These are phyloP conservation scores for Polygonum aviculare DNA, from an alignment of 148 eudicot species.

Conservation along the genomic window DNA sequence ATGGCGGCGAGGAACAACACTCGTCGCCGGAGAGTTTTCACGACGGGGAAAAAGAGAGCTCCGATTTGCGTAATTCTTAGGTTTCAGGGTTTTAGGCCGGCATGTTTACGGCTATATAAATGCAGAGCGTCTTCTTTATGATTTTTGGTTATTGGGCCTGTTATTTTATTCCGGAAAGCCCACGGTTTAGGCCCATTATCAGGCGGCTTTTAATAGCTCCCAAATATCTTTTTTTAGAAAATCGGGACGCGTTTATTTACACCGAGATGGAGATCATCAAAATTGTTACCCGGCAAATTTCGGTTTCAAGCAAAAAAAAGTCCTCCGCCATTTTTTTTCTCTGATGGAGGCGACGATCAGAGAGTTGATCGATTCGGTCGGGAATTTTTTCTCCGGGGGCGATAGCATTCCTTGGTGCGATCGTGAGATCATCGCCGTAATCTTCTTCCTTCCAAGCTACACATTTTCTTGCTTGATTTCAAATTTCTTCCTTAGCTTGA, in stretches of 20 bases:
- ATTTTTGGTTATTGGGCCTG: not conserved
- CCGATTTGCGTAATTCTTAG: not conserved
- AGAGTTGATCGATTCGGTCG: constrained; percentile 54
- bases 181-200: not conserved
- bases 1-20: not conserved
- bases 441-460: not conserved
- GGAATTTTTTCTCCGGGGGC: constrained; percentile 56
- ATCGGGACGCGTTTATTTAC: not conserved
- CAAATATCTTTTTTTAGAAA: not conserved
- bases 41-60: not conserved
- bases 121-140: not conserved
- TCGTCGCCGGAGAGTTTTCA: not conserved
- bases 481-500: not conserved
- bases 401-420: constrained; percentile 80
- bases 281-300: not conserved
- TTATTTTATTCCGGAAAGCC: not conserved
- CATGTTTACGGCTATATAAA: not conserved
- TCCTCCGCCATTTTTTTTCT: not conserved
- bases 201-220: not conserved
- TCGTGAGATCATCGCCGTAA: constrained; percentile 48
- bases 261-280: not conserved
- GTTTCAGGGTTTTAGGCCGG: constrained; percentile 2
- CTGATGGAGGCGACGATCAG: constrained; percentile 35
- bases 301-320: not conserved
- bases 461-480: not conserved